phyloP scores from a whole-genome alignment of 225 moss, liverwort and hornwort species.

The Pleurozium schreberi region DNA sequence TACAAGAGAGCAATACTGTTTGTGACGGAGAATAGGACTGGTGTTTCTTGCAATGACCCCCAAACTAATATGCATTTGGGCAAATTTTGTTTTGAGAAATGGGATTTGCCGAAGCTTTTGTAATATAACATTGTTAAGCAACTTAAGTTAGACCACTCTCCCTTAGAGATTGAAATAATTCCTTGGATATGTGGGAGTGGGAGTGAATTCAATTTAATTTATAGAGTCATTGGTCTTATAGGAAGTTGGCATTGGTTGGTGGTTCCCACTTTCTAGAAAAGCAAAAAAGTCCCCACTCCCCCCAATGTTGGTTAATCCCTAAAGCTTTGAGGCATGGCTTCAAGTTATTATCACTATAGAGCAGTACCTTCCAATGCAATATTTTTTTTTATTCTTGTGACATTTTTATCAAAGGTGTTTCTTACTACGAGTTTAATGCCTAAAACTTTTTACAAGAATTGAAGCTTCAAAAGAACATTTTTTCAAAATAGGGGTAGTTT shows the following conservation, averaged over 20 bases:
- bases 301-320: too few species aligned
- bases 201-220: not conserved
- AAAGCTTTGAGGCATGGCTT: not conserved
- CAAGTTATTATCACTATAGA: not conserved
- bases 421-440: not conserved
- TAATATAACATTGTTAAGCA: too few species aligned
- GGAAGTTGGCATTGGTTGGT: not conserved
- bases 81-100: not conserved
- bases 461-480: too few species aligned
- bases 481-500: too few species aligned
- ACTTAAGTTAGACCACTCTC: not conserved
- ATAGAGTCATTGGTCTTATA: not conserved
- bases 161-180: not conserved
- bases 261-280: too few species aligned
- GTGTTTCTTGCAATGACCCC: too few species aligned
- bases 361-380: not conserved
- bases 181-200: rapidly evolving
- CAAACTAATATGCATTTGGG: not conserved
- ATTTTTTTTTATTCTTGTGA: not conserved
- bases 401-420: not conserved
- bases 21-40: too few species aligned
- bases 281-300: too few species aligned
- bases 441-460: not conserved
- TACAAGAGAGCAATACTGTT: too few species aligned
- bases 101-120: not conserved